Evolutionary conservation across 2,329 filamentous ascomycete species (phyloP).

Genomic region (Dactylellina haptotyla): DNA sequence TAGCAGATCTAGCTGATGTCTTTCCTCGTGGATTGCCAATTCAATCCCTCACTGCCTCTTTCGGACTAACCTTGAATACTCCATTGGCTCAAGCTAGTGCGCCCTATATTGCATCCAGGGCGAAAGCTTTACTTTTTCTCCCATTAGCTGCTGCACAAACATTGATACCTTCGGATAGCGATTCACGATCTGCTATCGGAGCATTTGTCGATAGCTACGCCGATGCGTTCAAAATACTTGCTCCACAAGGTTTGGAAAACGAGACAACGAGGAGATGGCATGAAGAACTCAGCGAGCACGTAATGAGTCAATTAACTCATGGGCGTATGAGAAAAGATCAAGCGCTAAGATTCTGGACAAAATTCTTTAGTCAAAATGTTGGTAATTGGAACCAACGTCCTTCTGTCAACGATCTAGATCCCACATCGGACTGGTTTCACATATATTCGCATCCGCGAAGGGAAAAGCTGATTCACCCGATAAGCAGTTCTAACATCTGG

Average conservation of each 20-base stretch:
- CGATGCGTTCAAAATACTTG: not conserved
- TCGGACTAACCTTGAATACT: not conserved
- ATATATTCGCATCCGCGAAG: not conserved
- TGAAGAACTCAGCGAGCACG: not conserved
- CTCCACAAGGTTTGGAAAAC: not conserved
- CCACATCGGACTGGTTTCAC: not conserved
- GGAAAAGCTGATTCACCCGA: not conserved
- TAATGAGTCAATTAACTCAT: not conserved
- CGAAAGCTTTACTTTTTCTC: not conserved
- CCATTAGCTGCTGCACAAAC: not conserved
- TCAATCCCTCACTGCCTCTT: not conserved
- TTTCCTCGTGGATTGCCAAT: slow-evolving; percentile 27
- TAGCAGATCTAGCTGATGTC: not conserved
- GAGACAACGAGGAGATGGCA: not conserved
- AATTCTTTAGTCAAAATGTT: not conserved
- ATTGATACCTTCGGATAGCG: not conserved
- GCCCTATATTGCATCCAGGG: slow-evolving; percentile 7
- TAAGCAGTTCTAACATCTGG: not conserved
- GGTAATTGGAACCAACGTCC: too few relatives aligned
- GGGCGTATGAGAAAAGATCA: not conserved
- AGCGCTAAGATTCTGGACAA: not conserved
- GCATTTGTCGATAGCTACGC: slow-evolving; percentile 10
- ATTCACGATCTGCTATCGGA: not conserved
- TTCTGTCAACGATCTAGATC: not conserved
- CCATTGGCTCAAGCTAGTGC: not conserved